A percentile compares a stretch with the other conserved stretches of the same genome.
phyloP scores from a whole-genome alignment of 306 rosid species.

The Cucurbita ficifolia region DNA sequence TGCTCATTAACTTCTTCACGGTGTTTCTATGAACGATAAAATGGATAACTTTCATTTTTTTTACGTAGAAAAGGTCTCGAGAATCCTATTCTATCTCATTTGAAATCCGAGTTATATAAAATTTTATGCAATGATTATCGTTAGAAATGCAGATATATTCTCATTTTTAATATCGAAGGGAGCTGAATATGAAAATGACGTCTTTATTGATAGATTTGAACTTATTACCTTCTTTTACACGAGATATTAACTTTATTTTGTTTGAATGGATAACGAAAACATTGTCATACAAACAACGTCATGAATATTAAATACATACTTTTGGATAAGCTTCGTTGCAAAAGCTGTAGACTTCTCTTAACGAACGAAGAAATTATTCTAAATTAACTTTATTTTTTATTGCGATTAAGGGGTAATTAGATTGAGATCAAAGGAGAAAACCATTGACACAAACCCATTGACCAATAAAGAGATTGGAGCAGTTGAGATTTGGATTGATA shows the following conservation, averaged over 20 bases:
- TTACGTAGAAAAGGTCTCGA: neutral
- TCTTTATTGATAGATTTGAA: neutral
- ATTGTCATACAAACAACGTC: neutral
- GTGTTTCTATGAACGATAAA: neutral
- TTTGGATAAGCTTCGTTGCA: neutral
- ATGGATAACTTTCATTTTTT: neutral
- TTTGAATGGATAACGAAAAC: neutral
- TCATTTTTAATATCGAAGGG: neutral
- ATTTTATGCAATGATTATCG: neutral
- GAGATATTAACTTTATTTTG: neutral
- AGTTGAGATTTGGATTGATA: constrained; percentile 29
- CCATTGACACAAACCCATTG: constrained; percentile 32
- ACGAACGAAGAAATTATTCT: neutral
- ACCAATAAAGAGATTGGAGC: constrained; percentile 24
- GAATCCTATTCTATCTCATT: neutral
- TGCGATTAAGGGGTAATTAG: neutral
- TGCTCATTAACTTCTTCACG: constrained; percentile 6
- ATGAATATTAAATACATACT: neutral
- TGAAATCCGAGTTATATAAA: neutral
- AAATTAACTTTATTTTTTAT: too few species aligned
- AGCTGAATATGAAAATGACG: neutral
- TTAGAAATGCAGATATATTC: neutral
- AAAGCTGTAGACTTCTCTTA: neutral
- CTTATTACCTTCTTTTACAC: neutral
- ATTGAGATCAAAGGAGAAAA: neutral